A percentile compares a stretch with the other conserved stretches of the same genome.
phyloP scores from a whole-genome alignment of 2,329 filamentous ascomycete genomes.

The Alternaria conjuncta region DNA sequence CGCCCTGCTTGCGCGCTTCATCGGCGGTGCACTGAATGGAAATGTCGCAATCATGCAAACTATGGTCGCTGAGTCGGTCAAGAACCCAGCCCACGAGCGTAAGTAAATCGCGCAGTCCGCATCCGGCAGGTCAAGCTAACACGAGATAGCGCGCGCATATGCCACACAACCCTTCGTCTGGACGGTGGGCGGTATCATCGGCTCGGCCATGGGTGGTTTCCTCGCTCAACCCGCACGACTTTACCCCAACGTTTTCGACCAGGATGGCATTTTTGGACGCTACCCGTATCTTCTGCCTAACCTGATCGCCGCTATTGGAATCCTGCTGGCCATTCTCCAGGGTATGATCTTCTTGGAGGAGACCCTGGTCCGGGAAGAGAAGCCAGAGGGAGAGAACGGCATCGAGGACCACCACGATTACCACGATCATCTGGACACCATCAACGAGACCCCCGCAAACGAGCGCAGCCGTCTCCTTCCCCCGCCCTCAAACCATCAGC shows the following conservation, averaged over 20 bases:
- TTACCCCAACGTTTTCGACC: conserved; percentile 75
- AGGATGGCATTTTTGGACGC: conserved; percentile 71
- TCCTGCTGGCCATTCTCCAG: conserved; percentile 78
- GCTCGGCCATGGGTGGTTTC: conserved; percentile 82
- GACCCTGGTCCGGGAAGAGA: conserved; percentile 57
- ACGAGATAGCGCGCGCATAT: conserved; percentile 73
- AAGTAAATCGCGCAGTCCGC: conserved; percentile 49
- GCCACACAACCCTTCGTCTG: conserved; percentile 94
- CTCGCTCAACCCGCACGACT: conserved; percentile 79
- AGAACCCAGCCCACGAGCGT: conserved; percentile 88
- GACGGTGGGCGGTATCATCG: conserved; percentile 87
- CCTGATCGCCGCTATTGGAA: conserved; percentile 76
- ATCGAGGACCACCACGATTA: conserved; percentile 27
- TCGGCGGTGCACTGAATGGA: conserved; percentile 86
- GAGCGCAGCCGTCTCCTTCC: conserved; percentile 66
- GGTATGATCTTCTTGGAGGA: conserved; percentile 83
- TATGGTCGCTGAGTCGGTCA: conserved; percentile 92
- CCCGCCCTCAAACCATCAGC: conserved; percentile 54
- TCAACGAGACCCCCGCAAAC: conserved; percentile 68
- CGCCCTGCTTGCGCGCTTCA: conserved; percentile 74
- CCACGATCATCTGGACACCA: conserved; percentile 70
- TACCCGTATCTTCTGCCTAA: conserved; percentile 93
- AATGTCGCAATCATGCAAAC: conserved; percentile 91
- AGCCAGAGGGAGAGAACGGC: conserved; percentile 47
- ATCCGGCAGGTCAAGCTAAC: conserved; percentile 11